Conservation (phyloP, 345 rosid species). For the Noccaea bulbosa region DNA sequence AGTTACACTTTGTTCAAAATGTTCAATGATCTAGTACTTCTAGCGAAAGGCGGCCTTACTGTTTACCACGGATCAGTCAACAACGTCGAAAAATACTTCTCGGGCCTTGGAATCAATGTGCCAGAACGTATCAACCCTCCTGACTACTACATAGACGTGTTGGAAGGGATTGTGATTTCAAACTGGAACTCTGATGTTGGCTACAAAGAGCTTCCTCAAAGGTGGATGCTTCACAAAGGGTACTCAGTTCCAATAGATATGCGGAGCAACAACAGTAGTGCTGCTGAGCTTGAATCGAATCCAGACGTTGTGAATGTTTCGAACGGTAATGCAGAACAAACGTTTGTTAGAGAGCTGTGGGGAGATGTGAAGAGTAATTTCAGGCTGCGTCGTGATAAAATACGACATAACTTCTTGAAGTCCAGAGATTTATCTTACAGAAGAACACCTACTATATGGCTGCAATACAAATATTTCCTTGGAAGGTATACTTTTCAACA, state of each 20-base stretch:
- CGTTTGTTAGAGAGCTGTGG: slow-evolving; percentile 89
- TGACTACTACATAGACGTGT: slow-evolving; percentile 81
- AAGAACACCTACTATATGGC: slow-evolving; percentile 64
- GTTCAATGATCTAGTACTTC: slow-evolving; percentile 85
- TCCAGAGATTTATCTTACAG: slow-evolving; percentile 68
- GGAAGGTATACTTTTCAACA: slow-evolving; percentile 60
- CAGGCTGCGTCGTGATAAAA: slow-evolving; percentile 66
- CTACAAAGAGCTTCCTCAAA: slow-evolving; percentile 74
- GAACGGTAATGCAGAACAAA: slow-evolving; percentile 48
- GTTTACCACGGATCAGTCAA: slow-evolving; percentile 84
- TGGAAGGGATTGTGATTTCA: slow-evolving; percentile 78
- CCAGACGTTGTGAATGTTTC: slow-evolving; percentile 40
- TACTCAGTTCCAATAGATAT: slow-evolving; percentile 73
- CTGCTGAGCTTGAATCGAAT: slow-evolving; percentile 40
- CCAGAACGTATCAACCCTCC: slow-evolving; percentile 96
- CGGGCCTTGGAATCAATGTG: slow-evolving; percentile 72
- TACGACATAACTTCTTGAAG: slow-evolving; percentile 67
- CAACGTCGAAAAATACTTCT: slow-evolving; percentile 83
- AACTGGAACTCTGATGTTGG: slow-evolving; percentile 51
- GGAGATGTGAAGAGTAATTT: slow-evolving; percentile 72
- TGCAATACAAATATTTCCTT: slow-evolving; percentile 79
- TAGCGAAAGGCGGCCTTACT: slow-evolving; percentile 87
- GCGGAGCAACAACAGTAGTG: slow-evolving; percentile 48
- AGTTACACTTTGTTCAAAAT: slow-evolving; percentile 85
- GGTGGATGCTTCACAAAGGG: slow-evolving; percentile 94